These are phyloP conservation scores for Raphanus sativus DNA, from an alignment of 345 rosid species.

Conservation along the genomic window DNA sequence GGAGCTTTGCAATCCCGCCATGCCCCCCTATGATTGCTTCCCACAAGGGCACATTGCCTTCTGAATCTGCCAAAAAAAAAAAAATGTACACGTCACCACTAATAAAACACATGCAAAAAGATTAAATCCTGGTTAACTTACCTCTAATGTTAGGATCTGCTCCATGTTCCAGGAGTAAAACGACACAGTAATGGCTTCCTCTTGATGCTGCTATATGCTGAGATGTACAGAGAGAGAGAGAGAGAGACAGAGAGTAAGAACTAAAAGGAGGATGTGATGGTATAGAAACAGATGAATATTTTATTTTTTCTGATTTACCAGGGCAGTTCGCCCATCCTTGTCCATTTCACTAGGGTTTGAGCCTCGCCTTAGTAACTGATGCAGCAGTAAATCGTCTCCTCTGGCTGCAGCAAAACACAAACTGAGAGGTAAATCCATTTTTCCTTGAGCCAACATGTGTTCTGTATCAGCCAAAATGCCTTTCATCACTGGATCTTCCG, in stretches of 20 bases:
- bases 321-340: conserved; percentile 56
- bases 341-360: conserved; percentile 70
- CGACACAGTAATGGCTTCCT: conserved; percentile 63
- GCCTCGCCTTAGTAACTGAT: conserved; percentile 68
- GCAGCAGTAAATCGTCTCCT: conserved; percentile 75
- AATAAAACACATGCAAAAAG: background rate
- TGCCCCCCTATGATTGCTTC: conserved; percentile 75
- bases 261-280: background rate
- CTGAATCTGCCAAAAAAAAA: conserved; percentile 51
- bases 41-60: conserved; percentile 84
- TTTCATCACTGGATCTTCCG: conserved; percentile 57
- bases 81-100: background rate
- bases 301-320: conserved; percentile 43
- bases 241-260: background rate
- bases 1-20: conserved; percentile 46
- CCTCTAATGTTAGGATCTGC: conserved; percentile 80
- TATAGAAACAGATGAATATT: background rate
- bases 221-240: conserved; percentile 18
- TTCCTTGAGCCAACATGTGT: conserved; percentile 72
- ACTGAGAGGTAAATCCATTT: conserved; percentile 79
- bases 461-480: conserved; percentile 62
- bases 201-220: conserved; percentile 87
- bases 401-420: conserved; percentile 78
- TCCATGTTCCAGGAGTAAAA: conserved; percentile 67
- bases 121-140: conserved; percentile 1